Evolutionary conservation across 1,284 basidiomycete species (phyloP).

Genomic region (Wallemia mellicola): DNA sequence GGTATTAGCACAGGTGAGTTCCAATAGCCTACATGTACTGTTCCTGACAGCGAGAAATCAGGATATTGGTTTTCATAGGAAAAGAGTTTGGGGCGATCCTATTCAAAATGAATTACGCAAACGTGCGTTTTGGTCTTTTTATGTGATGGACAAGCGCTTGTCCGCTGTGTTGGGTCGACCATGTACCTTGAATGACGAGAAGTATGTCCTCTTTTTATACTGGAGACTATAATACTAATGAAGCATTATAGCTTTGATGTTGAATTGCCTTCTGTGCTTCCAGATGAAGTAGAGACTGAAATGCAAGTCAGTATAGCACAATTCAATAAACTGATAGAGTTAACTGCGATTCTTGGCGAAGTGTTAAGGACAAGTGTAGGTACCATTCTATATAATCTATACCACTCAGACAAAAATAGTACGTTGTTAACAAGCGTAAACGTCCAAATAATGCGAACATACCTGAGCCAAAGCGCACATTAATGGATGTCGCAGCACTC

Average conservation of each 20-base stretch:
- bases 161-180: slow-evolving; percentile 46
- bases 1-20: background rate
- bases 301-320: slow-evolving; percentile 23
- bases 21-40: background rate
- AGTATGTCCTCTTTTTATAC: too few species aligned
- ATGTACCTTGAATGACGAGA: slow-evolving; percentile 54
- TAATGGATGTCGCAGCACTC: slow-evolving; percentile 35
- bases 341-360: slow-evolving; percentile 40
- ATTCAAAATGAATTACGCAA: slow-evolving; percentile 7
- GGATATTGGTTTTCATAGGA: slow-evolving; percentile 16
- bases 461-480: slow-evolving; percentile 30
- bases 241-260: too few species aligned
- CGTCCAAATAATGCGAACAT: slow-evolving; percentile 21
- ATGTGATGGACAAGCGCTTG: slow-evolving; percentile 2
- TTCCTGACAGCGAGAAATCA: slow-evolving; percentile 4
- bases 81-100: slow-evolving; percentile 2
- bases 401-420: slow-evolving; percentile 20
- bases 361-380: slow-evolving; percentile 36
- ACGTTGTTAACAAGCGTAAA: slow-evolving; percentile 35
- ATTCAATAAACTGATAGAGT: slow-evolving; percentile 35
- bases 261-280: slow-evolving; percentile 44
- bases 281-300: slow-evolving; percentile 40
- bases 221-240: too few species aligned
- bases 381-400: slow-evolving; percentile 3
- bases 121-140: slow-evolving; percentile 5